A percentile compares a stretch with the other conserved stretches of the same genome.
These are phyloP conservation scores for Fusarium siculi DNA, from an alignment of 2,329 filamentous ascomycete genomes.

Conservation along the genomic window DNA sequence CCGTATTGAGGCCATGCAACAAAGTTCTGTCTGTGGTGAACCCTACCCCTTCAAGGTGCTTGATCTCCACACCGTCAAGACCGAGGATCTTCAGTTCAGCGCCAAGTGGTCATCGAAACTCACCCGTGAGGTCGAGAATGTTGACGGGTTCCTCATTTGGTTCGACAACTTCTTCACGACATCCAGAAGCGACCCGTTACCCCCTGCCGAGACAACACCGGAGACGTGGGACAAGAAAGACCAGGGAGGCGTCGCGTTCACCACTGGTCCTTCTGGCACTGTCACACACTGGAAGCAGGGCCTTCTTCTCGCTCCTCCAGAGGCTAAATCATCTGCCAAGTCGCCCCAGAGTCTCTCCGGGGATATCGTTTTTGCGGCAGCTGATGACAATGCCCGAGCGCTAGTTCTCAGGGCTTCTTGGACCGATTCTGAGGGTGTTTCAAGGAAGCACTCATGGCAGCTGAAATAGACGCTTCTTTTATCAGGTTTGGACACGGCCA, in stretches of 20 bases:
- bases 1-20: conserved; percentile 78
- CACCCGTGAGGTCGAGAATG: conserved; percentile 68
- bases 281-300: conserved; percentile 94
- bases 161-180: conserved; percentile 93
- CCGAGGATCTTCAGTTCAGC: conserved; percentile 80
- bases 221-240: conserved; percentile 68
- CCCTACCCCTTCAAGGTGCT: conserved; percentile 77
- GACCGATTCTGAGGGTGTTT: conserved; percentile 57
- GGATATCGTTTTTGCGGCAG: conserved; percentile 75
- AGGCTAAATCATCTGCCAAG: conserved; percentile 57
- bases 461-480: conserved; percentile 51
- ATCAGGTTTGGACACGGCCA: neutral
- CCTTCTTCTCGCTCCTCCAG: conserved; percentile 74
- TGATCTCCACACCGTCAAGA: conserved; percentile 77
- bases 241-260: conserved; percentile 80
- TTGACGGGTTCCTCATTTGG: conserved; percentile 93
- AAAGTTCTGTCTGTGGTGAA: conserved; percentile 67
- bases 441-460: conserved; percentile 62
- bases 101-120: conserved; percentile 73
- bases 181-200: conserved; percentile 62
- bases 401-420: conserved; percentile 73
- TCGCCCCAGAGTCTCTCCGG: conserved; percentile 71
- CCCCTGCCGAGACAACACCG: conserved; percentile 64
- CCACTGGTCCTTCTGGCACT: conserved; percentile 80
- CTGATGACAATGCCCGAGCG: conserved; percentile 74